These are phyloP conservation scores for Suillus ampliporus DNA, from an alignment of 768 basidiomycete species.

Conservation along the genomic window DNA sequence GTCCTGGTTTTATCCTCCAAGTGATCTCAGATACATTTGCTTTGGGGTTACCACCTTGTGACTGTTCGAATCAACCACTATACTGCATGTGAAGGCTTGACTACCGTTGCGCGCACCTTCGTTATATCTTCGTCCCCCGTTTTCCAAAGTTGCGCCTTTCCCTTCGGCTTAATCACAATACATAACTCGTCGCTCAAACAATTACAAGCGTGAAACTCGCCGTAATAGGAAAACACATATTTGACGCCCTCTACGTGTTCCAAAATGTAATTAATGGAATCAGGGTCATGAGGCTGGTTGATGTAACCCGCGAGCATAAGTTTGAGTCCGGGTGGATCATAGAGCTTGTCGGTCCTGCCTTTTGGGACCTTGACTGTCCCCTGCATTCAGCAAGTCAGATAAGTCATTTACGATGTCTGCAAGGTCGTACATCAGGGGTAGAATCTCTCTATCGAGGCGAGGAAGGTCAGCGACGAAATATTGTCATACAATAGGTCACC, in stretches of 20 bases:
- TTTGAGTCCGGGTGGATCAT: not conserved
- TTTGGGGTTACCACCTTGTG: not conserved
- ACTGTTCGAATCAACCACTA: not conserved
- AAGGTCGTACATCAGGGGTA: no score
- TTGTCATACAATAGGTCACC: no score
- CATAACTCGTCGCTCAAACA: not conserved
- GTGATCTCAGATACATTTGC: no score
- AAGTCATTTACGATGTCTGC: not conserved
- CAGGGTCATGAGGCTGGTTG: not conserved
- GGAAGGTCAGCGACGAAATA: no score
- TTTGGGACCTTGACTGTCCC: not conserved
- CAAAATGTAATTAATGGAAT: no score
- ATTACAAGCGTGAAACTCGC: not conserved
- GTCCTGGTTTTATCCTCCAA: no score
- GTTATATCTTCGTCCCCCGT: not conserved
- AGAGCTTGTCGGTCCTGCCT: not conserved
- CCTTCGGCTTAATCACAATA: not conserved
- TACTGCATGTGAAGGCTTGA: not conserved
- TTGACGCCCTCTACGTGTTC: not conserved
- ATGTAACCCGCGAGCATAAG: not conserved
- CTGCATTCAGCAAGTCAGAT: not conserved
- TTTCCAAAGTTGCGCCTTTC: not conserved
- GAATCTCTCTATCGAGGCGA: no score
- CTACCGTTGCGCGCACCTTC: not conserved
- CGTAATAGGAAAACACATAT: not conserved